phyloP scores from a whole-genome alignment of 176 grass and related monocot genomes.

The Panicum miliaceum region DNA sequence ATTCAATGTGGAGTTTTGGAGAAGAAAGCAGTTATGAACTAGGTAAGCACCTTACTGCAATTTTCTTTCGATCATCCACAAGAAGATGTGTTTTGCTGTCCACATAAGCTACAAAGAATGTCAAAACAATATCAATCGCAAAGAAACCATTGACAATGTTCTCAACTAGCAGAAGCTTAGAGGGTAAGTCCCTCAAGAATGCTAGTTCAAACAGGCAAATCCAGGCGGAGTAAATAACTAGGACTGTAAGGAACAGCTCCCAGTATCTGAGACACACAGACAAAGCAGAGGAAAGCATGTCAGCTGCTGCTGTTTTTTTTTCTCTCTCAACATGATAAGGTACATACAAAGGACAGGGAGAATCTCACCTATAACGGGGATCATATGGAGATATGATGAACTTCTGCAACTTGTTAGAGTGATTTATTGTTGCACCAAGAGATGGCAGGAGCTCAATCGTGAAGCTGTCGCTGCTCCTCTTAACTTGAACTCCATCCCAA shows the following conservation, averaged over 20 bases:
- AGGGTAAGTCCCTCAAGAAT: conserved; percentile 75
- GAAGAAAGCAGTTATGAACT: conserved; percentile 29
- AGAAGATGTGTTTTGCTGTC: conserved; percentile 80
- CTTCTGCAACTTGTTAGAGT: conserved; percentile 72
- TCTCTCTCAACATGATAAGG: conserved; percentile 9
- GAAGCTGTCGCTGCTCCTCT: conserved; percentile 50
- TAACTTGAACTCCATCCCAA: conserved; percentile 53
- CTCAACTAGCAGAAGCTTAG: conserved; percentile 69
- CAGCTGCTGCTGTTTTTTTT: conserved; percentile 34
- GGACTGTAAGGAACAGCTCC: conserved; percentile 79
- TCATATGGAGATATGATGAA: conserved; percentile 81
- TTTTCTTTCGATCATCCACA: conserved; percentile 76
- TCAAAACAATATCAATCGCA: conserved; percentile 85
- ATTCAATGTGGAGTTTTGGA: conserved; percentile 15
- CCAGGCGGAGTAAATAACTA: conserved; percentile 94
- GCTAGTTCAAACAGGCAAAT: conserved; percentile 91
- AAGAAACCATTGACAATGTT: conserved; percentile 87
- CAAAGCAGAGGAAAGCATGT: conserved; percentile 53
- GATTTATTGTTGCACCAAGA: conserved; percentile 74
- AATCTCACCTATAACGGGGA: conserved; percentile 74
- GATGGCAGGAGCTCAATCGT: conserved; percentile 77
- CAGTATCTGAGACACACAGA: conserved; percentile 70
- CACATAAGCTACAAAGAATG: conserved; percentile 90
- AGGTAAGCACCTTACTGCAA: conserved; percentile 70
- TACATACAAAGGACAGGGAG: conserved; percentile 15